These are phyloP conservation scores for Jatropha curcas DNA, from an alignment of 345 rosid genomes.

Conservation along the genomic window DNA sequence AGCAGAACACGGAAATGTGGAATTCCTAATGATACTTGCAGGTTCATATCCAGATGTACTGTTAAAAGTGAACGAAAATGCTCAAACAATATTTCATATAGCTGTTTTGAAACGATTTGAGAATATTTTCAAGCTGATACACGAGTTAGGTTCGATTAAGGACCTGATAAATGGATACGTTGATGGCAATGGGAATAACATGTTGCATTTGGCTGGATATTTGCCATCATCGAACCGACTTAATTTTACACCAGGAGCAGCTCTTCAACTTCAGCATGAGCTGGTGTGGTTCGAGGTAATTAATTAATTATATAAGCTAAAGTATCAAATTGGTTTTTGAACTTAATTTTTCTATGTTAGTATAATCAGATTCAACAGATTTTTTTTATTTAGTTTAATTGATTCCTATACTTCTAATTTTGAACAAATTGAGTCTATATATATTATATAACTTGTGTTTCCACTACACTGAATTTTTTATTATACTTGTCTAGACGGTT, in stretches of 20 bases:
- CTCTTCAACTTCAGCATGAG: slow-evolving; percentile 23
- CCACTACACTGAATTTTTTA: too few species aligned
- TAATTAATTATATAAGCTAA: background rate
- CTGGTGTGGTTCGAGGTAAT: slow-evolving; percentile 27
- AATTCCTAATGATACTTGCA: slow-evolving; percentile 32
- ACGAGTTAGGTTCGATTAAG: slow-evolving; percentile 3
- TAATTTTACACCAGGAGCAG: slow-evolving; percentile 20
- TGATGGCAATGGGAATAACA: slow-evolving; percentile 14
- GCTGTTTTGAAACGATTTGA: slow-evolving; percentile 19
- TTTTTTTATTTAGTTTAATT: too few species aligned
- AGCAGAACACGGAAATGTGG: slow-evolving; percentile 34
- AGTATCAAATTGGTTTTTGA: too few species aligned
- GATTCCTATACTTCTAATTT: too few species aligned
- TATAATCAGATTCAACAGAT: too few species aligned
- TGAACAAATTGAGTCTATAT: too few species aligned
- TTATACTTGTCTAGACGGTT: too few species aligned
- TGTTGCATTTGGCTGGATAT: slow-evolving; percentile 27
- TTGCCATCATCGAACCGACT: slow-evolving; percentile 13
- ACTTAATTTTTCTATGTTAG: background rate
- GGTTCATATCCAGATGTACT: slow-evolving; percentile 32
- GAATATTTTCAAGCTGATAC: slow-evolving; percentile 17
- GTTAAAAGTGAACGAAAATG: slow-evolving; percentile 36
- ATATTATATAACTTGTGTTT: too few species aligned
- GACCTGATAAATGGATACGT: slow-evolving; percentile 1
- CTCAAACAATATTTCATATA: slow-evolving; percentile 30